A percentile compares a stretch with the other conserved stretches of the same genome.
These are phyloP conservation scores for Scorias spongiosa DNA, from an alignment of 2,329 filamentous ascomycete genomes.

Conservation along the genomic window DNA sequence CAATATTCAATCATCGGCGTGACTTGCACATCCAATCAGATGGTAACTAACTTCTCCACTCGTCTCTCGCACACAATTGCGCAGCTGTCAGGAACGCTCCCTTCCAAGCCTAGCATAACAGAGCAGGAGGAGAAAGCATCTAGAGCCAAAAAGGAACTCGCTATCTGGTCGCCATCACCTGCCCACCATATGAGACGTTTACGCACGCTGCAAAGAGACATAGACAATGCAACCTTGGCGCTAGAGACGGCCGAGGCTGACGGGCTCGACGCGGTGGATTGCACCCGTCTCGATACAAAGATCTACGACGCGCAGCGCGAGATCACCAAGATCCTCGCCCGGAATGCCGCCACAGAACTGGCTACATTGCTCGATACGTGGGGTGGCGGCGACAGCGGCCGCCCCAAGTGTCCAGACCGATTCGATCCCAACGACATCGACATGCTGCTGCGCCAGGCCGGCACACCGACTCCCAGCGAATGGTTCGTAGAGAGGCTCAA, in stretches of 20 bases:
- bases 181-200: neutral
- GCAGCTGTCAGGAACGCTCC: too few species aligned
- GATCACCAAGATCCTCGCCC: neutral
- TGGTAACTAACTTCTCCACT: too few species aligned
- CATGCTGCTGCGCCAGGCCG: neutral
- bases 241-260: neutral
- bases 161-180: neutral
- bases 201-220: neutral
- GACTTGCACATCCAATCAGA: too few species aligned
- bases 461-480: neutral
- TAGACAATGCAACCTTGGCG: neutral
- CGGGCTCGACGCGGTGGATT: neutral
- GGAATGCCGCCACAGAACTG: neutral
- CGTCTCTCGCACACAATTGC: too few species aligned
- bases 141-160: too few species aligned
- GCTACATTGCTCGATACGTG: neutral
- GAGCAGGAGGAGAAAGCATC: too few species aligned
- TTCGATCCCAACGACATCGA: neutral
- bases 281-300: neutral
- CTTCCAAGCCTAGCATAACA: too few species aligned
- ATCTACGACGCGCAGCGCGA: neutral
- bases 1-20: too few species aligned
- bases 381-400: neutral
- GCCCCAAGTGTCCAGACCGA: too few species aligned
- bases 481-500: neutral